Evolutionary conservation across 139 green algal species (phyloP).

Genomic region (Closterium sp.): DNA sequence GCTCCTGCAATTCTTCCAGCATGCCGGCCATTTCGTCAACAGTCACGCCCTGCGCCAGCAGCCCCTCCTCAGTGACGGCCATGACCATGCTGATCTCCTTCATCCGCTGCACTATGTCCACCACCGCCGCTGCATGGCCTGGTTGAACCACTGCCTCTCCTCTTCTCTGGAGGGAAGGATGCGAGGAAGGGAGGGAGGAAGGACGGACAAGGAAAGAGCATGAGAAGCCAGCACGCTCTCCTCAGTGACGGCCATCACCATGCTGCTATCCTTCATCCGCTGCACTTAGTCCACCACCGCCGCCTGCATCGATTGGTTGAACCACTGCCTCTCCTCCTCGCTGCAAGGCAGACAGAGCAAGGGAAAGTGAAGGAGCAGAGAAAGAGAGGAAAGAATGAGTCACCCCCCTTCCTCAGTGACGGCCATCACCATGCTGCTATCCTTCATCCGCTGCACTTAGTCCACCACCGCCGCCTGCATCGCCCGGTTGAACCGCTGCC

Average conservation of each 20-base stretch:
- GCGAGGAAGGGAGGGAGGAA: background rate
- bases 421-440: conserved; percentile 7
- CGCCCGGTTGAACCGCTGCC: conserved; percentile 8
- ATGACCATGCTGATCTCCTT: conserved; percentile 52
- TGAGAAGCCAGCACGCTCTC: background rate
- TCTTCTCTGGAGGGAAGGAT: conserved; percentile 27
- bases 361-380: background rate
- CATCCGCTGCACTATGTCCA: conserved; percentile 53
- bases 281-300: conserved; percentile 35
- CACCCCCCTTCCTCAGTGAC: background rate
- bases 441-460: conserved; percentile 51
- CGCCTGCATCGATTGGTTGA: conserved; percentile 16
- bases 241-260: background rate
- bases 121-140: conserved; percentile 22
- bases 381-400: too few relatives aligned
- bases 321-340: background rate
- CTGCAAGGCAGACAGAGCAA: background rate
- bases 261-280: conserved; percentile 54
- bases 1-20: conserved; percentile 50
- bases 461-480: conserved; percentile 31
- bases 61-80: conserved; percentile 8
- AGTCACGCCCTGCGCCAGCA: conserved; percentile 39
- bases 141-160: conserved; percentile 43
- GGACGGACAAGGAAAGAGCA: background rate
- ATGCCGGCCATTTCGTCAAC: conserved; percentile 36